phyloP scores from a whole-genome alignment of 331 rosid species.

The Acacia concinna region DNA sequence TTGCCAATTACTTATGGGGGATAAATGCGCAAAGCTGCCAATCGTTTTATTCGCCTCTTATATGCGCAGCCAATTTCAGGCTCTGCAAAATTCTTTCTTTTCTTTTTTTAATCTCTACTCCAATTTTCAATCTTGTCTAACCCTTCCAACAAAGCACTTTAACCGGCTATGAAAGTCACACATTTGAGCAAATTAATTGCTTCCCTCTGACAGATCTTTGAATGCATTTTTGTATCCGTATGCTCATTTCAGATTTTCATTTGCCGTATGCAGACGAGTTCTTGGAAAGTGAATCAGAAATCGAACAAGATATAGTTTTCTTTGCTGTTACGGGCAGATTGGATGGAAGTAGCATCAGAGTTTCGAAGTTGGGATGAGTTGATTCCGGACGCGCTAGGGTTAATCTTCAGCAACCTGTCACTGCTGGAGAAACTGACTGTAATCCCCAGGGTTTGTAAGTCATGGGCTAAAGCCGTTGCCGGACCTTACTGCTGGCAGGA shows the following conservation, averaged over 20 bases:
- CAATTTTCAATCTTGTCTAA: neutral
- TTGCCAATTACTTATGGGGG: neutral
- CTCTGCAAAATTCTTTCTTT: neutral
- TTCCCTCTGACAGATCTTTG: neutral
- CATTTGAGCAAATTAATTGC: neutral
- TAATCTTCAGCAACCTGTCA: constrained; percentile 71
- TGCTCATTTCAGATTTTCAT: neutral
- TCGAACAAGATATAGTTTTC: neutral
- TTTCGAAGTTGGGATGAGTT: constrained; percentile 80
- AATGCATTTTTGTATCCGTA: neutral
- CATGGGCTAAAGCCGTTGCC: constrained; percentile 74
- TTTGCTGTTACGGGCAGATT: constrained; percentile 33
- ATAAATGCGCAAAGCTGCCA: neutral
- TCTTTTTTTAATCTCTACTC: neutral
- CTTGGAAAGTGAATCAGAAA: constrained; percentile 11
- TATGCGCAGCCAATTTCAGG: neutral
- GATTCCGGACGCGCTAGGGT: constrained; percentile 80
- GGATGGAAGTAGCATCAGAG: constrained; percentile 62
- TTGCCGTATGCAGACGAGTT: neutral
- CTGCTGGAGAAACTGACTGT: constrained; percentile 72
- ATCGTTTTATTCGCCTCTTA: neutral
- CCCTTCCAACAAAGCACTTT: constrained; percentile 15
- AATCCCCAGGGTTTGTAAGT: constrained; percentile 85
- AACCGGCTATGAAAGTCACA: neutral
- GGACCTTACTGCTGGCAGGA: constrained; percentile 96